Base-by-base conservation (phyloP, 2,329 filamentous ascomycete genomes). In the Colletotrichum eleusines region DNA sequence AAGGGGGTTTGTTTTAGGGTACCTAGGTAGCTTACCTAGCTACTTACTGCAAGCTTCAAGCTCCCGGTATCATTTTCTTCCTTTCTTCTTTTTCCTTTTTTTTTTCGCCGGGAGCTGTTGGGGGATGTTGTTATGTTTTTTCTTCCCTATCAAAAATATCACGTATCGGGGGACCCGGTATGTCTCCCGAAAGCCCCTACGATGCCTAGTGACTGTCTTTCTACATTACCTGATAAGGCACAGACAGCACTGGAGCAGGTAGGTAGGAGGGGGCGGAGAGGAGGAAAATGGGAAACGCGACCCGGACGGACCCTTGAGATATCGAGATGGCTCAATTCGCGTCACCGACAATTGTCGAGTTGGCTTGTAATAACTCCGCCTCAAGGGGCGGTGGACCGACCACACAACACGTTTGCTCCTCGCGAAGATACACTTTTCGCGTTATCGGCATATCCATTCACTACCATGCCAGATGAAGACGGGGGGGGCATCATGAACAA, bases 271-370 rank as follows among this genome's bases (percentile, higher is more conserved):
- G 31, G n/a, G n/a, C n/a, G n/a, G 7, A 33, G 31, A 33, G 31
- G 7, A 33, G 31, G 31, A 33, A 3, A 33, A 33, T 33, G 31
- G 31, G 31, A 7, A 33, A 18, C 26, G 50, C 57, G 67, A 70
- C 55, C 66, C 42, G 33, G n/a, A 28, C 6, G n/a, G n/a, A n/a
- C n/a, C n/a, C n/a, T n/a, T 28, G 46, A 71, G 51, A 38, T 62
- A 71, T 66, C 63, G 57, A 46, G 50, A 62, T 50, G 55, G 51
- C 55, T 62, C 62, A 50, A 58, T 67, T 63, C 51, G 63, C 63
- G 68, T 67, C 68, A 67, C 55, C 44, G 50, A 11, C 23, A 50
- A 53, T 20, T 23, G 20, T 33, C 48, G 57, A 44, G 62, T 62
- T 71, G 57, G 68, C 51, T 59, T 18, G 26, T 23, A 38, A 9